Conservation (phyloP, 441 rosid species). For the Theobroma grandiflorum region DNA sequence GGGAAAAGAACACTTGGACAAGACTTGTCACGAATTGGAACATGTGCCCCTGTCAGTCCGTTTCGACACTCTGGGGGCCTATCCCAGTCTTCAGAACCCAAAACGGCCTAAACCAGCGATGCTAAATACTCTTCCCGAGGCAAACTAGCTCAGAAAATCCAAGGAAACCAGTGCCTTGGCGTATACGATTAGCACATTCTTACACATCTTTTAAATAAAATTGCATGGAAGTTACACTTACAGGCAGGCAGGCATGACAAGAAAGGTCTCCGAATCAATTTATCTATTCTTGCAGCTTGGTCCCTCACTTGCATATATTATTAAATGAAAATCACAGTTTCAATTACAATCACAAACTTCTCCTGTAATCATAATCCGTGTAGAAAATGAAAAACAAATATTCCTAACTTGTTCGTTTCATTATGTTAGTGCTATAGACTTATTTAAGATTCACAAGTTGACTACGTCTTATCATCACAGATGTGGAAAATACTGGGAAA, state of each 20-base stretch:
- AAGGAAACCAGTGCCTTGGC: conserved; percentile 13
- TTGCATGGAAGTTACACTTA: not conserved
- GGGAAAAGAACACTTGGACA: not conserved
- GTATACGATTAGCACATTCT: conserved; percentile 4
- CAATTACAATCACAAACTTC: no score
- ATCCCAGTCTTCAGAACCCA: not conserved
- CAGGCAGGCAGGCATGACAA: not conserved
- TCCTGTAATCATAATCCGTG: no score
- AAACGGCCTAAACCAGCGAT: not conserved
- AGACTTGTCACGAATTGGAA: not conserved
- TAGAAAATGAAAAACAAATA: no score
- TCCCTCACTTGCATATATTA: no score
- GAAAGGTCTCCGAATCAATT: not conserved
- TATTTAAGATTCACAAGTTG: no score
- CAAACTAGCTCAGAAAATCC: not conserved
- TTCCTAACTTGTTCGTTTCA: no score
- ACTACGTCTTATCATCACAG: no score
- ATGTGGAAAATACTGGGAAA: no score
- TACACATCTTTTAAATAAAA: not conserved
- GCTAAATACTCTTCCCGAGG: not conserved
- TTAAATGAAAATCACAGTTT: no score
- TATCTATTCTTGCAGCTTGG: not conserved
- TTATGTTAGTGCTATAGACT: no score
- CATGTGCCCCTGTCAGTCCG: no score
- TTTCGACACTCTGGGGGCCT: not conserved